These are phyloP conservation scores for Paramecium primaurelia DNA, from an alignment of 73 alveolate species.

Conservation along the genomic window DNA sequence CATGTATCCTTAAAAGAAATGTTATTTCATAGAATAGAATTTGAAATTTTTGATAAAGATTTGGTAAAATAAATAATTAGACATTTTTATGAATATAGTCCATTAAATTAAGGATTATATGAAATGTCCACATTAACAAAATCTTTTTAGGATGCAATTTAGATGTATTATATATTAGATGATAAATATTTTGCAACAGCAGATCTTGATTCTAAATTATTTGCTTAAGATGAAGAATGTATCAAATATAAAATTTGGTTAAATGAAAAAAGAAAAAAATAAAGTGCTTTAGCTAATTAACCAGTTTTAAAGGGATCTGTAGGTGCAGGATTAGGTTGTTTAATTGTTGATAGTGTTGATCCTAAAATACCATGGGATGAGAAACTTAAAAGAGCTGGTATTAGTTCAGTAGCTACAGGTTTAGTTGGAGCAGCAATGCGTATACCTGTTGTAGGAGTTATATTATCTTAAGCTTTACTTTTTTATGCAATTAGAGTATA, in stretches of 20 bases:
- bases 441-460: conserved; percentile 33
- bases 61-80: background rate
- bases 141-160: background rate
- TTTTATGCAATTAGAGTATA: background rate
- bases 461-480: background rate
- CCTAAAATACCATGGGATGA: conserved; percentile 38
- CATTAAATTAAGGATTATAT: background rate
- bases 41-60: background rate
- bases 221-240: background rate
- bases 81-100: conserved; percentile 12
- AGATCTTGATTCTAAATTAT: background rate
- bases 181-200: background rate
- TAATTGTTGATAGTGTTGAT: conserved; percentile 40
- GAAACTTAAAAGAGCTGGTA: conserved; percentile 30
- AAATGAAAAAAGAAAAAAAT: background rate
- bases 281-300: background rate
- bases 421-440: conserved; percentile 37
- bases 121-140: background rate
- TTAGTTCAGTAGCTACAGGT: conserved; percentile 5
- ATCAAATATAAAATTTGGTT: background rate
- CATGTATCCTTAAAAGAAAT: background rate
- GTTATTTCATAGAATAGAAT: background rate
- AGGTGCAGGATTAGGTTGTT: conserved; percentile 45
- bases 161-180: background rate
- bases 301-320: conserved; percentile 9